phyloP scores from a whole-genome alignment of 108 stramenopile species.

The Nitzschia sp. region DNA sequence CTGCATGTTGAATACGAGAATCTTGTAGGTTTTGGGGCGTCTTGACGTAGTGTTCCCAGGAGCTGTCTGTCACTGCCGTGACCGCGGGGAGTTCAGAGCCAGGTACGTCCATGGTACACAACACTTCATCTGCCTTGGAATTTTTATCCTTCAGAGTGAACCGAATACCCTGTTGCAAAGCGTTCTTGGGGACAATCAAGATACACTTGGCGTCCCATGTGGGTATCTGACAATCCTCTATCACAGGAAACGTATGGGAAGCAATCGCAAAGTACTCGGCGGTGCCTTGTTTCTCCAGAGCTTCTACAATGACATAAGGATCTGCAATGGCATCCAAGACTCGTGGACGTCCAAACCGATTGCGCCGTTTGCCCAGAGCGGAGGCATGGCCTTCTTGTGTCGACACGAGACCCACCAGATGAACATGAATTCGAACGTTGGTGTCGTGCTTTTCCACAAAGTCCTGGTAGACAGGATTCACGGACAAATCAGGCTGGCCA shows the following conservation, averaged over 20 bases:
- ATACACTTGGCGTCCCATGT: constrained; percentile 3
- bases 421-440: background rate
- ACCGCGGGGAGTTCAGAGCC: background rate
- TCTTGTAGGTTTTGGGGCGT: background rate
- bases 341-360: background rate
- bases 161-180: background rate
- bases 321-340: background rate
- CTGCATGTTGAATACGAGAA: background rate
- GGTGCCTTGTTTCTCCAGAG: background rate
- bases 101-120: background rate
- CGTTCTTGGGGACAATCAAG: background rate
- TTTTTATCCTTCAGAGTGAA: background rate
- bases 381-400: background rate
- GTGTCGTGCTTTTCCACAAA: background rate
- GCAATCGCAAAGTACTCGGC: background rate
- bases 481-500: background rate
- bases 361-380: background rate
- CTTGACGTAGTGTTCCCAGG: background rate
- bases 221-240: background rate
- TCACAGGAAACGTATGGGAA: background rate
- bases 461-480: constrained; percentile 42
- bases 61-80: background rate
- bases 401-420: background rate
- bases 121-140: background rate
- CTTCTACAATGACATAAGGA: background rate